Evolutionary conservation across 139 green algal genomes (phyloP), one percentile per base, ranked within the genome.

Genomic region (Tetradesmus lagerheimii): DNA sequence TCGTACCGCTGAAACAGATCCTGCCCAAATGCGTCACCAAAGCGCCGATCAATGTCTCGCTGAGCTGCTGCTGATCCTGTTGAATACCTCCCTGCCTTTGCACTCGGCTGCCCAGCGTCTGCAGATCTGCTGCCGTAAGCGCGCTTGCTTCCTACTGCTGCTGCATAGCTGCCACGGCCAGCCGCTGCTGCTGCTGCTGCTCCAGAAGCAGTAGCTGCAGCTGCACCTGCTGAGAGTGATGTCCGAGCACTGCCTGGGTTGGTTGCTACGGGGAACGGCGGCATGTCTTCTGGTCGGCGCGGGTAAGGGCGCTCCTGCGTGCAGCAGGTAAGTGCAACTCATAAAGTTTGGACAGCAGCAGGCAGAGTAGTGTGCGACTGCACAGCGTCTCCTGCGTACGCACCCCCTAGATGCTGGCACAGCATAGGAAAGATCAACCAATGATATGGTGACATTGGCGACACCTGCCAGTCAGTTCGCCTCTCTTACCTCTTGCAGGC

Each of bases 261-360:
- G 81, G 92, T 92, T 1, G 90, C 75, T 27, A 93, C 93, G 0
- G 95, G 96, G 88, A 96, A 97, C 20, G 87, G 92, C 0, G 96
- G 96, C 95, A 97, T 97, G 75, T 95, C 92, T 0, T 88, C 76
- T 0, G 89, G 78, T 31, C 87, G 83, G 79, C 93, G 93, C 0
- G 96, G 94, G 43, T 95, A 93, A 0, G 96, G 95, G 12, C 88
- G 77, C 82, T 97, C 94, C 83, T 91, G 62, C 74, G 5, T 80
- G 67, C 8, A 93, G 92, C 43, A 95, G 11, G 25, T n/a, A 4
- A 4, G 11, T n/a, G 11, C 62, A 15, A 74, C 4, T 2, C 20
- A 11, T 74, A n/a, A 66, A 75, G 62, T n/a, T 6, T n/a, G 25
- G 15, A 34, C 43, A 86, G 80, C 43, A 67, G 50, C 80, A 86